A percentile compares a stretch with the other conserved stretches of the same genome.
Conservation (phyloP, 2,329 filamentous ascomycete genomes). For the Plenodomus tracheiphilus region DNA sequence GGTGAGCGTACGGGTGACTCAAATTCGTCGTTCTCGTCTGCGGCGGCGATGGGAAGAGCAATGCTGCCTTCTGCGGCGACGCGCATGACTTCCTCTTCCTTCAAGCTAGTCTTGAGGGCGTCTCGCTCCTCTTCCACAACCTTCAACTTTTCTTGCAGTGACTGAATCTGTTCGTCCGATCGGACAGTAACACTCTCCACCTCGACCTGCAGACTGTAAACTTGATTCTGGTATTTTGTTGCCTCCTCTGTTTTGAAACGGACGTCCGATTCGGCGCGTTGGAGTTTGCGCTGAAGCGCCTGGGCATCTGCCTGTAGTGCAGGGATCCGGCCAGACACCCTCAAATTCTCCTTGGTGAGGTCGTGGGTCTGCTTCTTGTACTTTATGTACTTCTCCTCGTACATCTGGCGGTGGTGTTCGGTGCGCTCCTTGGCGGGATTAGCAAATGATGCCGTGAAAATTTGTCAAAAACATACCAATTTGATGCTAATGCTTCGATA, state of each 20-base stretch:
- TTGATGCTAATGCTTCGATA: slow-evolving; percentile 30
- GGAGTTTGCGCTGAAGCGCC: slow-evolving; percentile 28
- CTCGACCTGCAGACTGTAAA: slow-evolving; percentile 48
- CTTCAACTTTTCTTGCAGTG: slow-evolving; percentile 65
- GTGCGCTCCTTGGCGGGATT: slow-evolving; percentile 23
- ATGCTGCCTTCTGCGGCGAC: slow-evolving; percentile 73
- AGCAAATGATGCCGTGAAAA: background rate
- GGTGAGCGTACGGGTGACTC: slow-evolving; percentile 61
- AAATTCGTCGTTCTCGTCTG: slow-evolving; percentile 63
- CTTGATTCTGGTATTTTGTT: slow-evolving; percentile 45
- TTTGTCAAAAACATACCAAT: slow-evolving; percentile 20
- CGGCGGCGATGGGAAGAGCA: slow-evolving; percentile 60
- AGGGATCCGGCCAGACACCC: slow-evolving; percentile 24
- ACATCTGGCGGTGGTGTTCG: slow-evolving; percentile 23
- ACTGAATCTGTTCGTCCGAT: slow-evolving; percentile 68
- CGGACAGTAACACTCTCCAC: slow-evolving; percentile 65
- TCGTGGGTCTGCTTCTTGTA: slow-evolving; percentile 32
- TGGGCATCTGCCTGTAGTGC: slow-evolving; percentile 36
- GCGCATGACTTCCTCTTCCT: slow-evolving; percentile 73
- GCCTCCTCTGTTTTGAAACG: slow-evolving; percentile 39
- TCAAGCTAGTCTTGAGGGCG: slow-evolving; percentile 69
- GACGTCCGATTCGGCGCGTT: slow-evolving; percentile 34
- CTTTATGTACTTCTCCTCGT: slow-evolving; percentile 30
- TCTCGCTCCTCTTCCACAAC: slow-evolving; percentile 75
- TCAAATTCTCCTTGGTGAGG: slow-evolving; percentile 29